Percentiles rank a stretch among this genome's conserved stretches.
Conservation (phyloP, 2,329 filamentous ascomycete species). For the Penicillium oxalicum region DNA sequence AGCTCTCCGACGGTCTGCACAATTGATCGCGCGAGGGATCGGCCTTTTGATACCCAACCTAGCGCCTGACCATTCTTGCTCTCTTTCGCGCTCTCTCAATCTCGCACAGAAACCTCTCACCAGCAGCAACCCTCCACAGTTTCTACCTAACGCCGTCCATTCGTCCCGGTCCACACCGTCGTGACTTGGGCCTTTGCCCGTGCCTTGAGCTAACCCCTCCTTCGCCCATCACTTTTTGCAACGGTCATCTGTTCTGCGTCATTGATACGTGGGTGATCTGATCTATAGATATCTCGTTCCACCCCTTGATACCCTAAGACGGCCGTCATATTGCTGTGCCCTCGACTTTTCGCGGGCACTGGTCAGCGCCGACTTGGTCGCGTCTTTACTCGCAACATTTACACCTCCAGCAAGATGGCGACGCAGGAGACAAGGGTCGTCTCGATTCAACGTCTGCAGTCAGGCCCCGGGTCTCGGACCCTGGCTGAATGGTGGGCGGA, state of each 20-base stretch:
- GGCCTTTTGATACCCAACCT: too few species aligned
- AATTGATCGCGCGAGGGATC: too few species aligned
- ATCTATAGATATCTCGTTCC: not conserved
- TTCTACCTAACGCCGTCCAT: too few species aligned
- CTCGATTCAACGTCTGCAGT: slow-evolving; percentile 35
- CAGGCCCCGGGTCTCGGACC: slow-evolving; percentile 28
- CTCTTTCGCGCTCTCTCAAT: too few species aligned
- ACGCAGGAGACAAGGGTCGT: slow-evolving; percentile 30
- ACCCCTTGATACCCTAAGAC: not conserved
- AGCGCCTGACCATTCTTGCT: too few species aligned
- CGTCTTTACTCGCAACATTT: slow-evolving; percentile 14
- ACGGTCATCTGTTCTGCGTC: slow-evolving; percentile 13
- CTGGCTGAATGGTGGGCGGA: slow-evolving; percentile 37
- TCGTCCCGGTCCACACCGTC: too few species aligned
- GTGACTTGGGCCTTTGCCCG: slow-evolving; percentile 7
- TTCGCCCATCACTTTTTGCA: slow-evolving; percentile 5
- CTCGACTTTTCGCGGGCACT: slow-evolving; percentile 26
- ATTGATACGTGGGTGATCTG: slow-evolving; percentile 9
- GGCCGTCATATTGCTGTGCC: slow-evolving; percentile 25
- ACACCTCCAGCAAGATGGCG: slow-evolving; percentile 15
- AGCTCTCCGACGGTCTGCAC: too few species aligned
- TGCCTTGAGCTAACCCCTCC: slow-evolving; percentile 13
- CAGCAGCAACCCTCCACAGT: too few species aligned
- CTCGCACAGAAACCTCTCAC: too few species aligned
- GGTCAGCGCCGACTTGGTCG: slow-evolving; percentile 26